A percentile compares a stretch with the other conserved stretches of the same genome.
phyloP scores from a whole-genome alignment of 192 early-diverging fungal species.

The Geranomyces michiganensis region DNA sequence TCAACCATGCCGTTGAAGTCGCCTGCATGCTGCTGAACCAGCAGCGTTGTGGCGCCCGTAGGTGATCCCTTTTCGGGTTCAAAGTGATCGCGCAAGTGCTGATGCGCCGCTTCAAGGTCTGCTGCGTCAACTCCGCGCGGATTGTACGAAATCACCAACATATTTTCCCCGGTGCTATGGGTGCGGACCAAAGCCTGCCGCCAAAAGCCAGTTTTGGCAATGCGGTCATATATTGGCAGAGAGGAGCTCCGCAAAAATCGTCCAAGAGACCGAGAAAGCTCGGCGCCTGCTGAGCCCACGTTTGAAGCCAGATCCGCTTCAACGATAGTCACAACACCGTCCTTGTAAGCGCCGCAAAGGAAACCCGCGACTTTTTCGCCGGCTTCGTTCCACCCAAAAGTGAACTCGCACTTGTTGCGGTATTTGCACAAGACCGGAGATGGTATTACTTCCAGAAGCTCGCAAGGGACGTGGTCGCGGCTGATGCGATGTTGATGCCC shows the following conservation, averaged over 20 bases:
- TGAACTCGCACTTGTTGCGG: conserved; percentile 80
- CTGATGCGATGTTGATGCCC: not conserved
- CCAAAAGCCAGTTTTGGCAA: conserved; percentile 63
- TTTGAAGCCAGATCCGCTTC: conserved; percentile 30
- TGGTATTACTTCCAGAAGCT: conserved; percentile 31
- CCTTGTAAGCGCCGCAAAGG: conserved; percentile 64
- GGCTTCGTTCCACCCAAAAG: conserved; percentile 62
- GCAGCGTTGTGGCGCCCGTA: conserved; percentile 51
- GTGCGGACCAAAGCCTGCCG: conserved; percentile 66
- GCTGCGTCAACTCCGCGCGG: conserved; percentile 45
- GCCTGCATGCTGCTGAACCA: conserved; percentile 53
- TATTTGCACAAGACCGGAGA: conserved; percentile 68
- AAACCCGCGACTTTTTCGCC: conserved; percentile 66
- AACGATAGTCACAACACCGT: conserved; percentile 62
- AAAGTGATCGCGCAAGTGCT: conserved; percentile 22
- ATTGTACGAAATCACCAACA: conserved; percentile 69
- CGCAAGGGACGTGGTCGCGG: conserved; percentile 31
- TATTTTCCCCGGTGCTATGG: conserved; percentile 60
- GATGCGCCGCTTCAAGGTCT: conserved; percentile 39
- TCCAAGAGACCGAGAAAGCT: conserved; percentile 52
- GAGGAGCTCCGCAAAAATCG: conserved; percentile 37
- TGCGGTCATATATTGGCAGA: conserved; percentile 48
- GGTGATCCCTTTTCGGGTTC: conserved; percentile 22
- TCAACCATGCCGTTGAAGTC: conserved; percentile 61
- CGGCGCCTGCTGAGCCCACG: conserved; percentile 52